Evolutionary conservation across 148 eudicot species (phyloP).

Genomic region (Rhododendron griersonianum): DNA sequence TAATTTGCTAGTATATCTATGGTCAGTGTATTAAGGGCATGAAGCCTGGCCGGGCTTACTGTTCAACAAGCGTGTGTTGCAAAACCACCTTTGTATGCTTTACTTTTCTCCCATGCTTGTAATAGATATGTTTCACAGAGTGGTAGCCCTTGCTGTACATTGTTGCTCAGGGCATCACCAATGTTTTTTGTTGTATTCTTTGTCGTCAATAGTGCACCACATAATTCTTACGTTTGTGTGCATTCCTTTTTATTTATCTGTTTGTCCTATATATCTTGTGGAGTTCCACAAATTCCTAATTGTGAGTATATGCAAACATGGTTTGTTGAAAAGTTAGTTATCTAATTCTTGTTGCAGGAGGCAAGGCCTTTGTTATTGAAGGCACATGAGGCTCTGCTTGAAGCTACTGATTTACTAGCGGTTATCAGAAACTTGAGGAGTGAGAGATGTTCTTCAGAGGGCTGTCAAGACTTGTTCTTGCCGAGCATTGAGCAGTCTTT

Average conservation of each 20-base stretch:
- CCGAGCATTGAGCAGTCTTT: constrained; percentile 32
- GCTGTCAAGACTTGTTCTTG: constrained; percentile 17
- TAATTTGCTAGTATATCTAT: background rate
- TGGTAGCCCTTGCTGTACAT: background rate
- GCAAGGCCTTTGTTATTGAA: constrained; percentile 55
- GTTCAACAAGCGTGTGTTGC: background rate
- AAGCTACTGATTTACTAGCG: constrained; percentile 41
- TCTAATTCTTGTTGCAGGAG: constrained; percentile 41
- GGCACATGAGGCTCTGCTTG: constrained; percentile 64
- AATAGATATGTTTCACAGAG: background rate
- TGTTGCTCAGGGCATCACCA: background rate
- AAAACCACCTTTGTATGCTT: background rate
- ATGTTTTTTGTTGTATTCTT: background rate
- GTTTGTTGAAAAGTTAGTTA: background rate
- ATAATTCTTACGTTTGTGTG: background rate
- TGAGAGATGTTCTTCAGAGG: constrained; percentile 25
- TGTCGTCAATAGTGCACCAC: background rate
- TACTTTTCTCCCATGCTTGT: background rate
- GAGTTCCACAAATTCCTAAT: background rate
- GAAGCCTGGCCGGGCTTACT: background rate
- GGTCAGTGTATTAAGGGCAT: background rate
- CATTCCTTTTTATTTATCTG: background rate
- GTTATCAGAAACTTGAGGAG: constrained; percentile 46
- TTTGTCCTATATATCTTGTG: background rate
- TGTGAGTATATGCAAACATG: background rate